A percentile compares a stretch with the other conserved stretches of the same genome.
phyloP scores from a whole-genome alignment of 2,329 filamentous ascomycete species.

The Alternaria arborescens region DNA sequence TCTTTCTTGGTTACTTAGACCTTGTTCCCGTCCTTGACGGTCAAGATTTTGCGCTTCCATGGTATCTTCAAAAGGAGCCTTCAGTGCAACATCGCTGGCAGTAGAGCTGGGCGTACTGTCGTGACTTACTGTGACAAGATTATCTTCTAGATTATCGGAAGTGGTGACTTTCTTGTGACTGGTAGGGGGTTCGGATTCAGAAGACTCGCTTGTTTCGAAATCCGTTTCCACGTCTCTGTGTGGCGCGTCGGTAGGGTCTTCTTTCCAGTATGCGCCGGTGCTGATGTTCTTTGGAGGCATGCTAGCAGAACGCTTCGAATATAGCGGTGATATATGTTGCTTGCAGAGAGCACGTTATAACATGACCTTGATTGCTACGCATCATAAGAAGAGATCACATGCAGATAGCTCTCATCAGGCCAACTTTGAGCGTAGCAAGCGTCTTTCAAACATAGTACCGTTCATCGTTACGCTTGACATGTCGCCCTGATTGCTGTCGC shows the following conservation, averaged over 20 bases:
- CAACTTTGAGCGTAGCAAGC: background rate
- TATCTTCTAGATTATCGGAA: background rate
- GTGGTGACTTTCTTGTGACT: background rate
- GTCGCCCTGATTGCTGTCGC: background rate
- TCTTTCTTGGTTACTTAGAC: background rate
- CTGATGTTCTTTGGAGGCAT: background rate
- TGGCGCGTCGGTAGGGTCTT: background rate
- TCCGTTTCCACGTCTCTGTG: background rate
- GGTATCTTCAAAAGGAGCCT: background rate
- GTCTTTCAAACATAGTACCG: too few relatives aligned
- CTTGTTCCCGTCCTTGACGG: background rate
- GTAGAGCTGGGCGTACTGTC: background rate
- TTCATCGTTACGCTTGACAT: background rate
- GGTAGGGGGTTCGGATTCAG: background rate
- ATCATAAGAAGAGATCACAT: background rate
- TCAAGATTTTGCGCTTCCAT: background rate
- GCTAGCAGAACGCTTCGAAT: background rate
- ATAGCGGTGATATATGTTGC: background rate
- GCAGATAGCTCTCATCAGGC: background rate
- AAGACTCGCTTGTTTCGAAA: background rate
- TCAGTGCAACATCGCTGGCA: background rate
- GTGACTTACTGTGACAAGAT: background rate
- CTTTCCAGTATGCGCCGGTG: background rate
- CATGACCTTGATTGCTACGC: background rate
- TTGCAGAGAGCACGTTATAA: background rate